Percentiles rank a stretch among this genome's conserved stretches.
Conservation (phyloP, 768 basidiomycete species). For the Podaxis sp. region DNA sequence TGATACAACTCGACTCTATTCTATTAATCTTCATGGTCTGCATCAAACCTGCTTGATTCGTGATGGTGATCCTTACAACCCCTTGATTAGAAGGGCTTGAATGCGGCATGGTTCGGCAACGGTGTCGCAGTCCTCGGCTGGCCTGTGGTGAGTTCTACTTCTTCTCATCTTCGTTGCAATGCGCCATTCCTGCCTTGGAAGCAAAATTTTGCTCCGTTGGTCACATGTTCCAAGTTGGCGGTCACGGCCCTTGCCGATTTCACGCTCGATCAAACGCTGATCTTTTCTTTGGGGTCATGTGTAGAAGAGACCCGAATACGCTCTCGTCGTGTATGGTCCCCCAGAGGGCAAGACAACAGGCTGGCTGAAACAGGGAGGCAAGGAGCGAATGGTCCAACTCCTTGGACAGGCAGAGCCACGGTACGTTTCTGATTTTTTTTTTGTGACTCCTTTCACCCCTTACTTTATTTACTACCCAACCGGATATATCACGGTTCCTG, state of each 20-base stretch:
- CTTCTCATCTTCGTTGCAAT: constrained; percentile 5
- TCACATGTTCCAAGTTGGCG: constrained; percentile 30
- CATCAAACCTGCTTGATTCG: constrained; percentile 21
- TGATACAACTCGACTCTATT: background rate
- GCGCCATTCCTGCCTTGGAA: constrained; percentile 34
- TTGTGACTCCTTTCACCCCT: background rate
- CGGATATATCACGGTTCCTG: background rate
- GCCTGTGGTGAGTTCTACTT: constrained; percentile 27
- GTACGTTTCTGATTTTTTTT: constrained; percentile 2
- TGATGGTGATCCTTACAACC: constrained; percentile 35
- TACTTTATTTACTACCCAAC: background rate
- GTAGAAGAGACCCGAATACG: constrained; percentile 34
- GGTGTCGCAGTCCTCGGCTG: constrained; percentile 27
- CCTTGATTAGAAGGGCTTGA: constrained; percentile 9
- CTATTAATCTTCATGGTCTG: background rate
- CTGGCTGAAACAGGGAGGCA: constrained; percentile 1
- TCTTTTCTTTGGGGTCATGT: constrained; percentile 27
- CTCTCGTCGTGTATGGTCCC: constrained; percentile 9
- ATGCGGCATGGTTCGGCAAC: constrained; percentile 34
- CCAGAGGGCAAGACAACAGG: constrained; percentile 1
- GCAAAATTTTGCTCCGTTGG: constrained; percentile 28
- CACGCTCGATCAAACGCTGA: constrained; percentile 31
- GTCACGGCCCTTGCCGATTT: constrained; percentile 30
- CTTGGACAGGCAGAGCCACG: constrained; percentile 11
- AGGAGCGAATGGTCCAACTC: background rate